Percentiles rank a stretch among this genome's conserved stretches.
Conservation (phyloP, 768 basidiomycete species). For the Atractiella rhizophila region DNA sequence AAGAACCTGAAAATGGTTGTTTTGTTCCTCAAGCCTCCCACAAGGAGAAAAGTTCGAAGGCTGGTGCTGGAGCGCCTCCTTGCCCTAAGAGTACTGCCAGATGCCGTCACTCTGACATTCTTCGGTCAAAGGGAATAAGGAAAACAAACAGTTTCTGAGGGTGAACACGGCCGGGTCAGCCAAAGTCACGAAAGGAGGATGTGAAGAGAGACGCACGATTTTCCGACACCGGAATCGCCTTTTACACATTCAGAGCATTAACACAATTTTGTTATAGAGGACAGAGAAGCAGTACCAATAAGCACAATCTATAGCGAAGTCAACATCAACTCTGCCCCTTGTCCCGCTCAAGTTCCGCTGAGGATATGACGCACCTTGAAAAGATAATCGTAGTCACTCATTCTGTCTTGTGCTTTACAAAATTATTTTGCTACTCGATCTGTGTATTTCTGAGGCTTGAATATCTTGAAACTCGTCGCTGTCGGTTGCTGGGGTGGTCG, state of each 20-base stretch:
- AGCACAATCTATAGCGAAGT: not conserved
- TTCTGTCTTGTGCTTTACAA: too few species aligned
- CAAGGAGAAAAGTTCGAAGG: too few species aligned
- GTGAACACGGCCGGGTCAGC: not conserved
- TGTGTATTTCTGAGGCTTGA: too few species aligned
- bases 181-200: not conserved
- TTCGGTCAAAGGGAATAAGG: not conserved
- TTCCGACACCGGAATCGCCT: conserved; percentile 98
- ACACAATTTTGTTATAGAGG: conserved; percentile 45
- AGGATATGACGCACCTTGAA: conserved; percentile 49
- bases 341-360: not conserved
- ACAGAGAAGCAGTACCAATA: not conserved
- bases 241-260: too few species aligned
- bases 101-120: not conserved
- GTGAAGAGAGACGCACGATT: conserved; percentile 49
- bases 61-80: too few species aligned
- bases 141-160: conserved; percentile 9
- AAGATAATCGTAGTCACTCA: conserved; percentile 85
- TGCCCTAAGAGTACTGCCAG: conserved; percentile 71
- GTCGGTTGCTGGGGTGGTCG: too few species aligned
- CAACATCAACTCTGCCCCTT: not conserved
- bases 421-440: too few species aligned
- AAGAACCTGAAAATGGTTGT: too few species aligned
- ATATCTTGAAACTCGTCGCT: too few species aligned
- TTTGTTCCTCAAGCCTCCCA: too few species aligned